Evolutionary conservation across 2,329 filamentous ascomycete species (phyloP), one percentile per base, ranked within the genome.

Genomic region (Didymella lethalis): DNA sequence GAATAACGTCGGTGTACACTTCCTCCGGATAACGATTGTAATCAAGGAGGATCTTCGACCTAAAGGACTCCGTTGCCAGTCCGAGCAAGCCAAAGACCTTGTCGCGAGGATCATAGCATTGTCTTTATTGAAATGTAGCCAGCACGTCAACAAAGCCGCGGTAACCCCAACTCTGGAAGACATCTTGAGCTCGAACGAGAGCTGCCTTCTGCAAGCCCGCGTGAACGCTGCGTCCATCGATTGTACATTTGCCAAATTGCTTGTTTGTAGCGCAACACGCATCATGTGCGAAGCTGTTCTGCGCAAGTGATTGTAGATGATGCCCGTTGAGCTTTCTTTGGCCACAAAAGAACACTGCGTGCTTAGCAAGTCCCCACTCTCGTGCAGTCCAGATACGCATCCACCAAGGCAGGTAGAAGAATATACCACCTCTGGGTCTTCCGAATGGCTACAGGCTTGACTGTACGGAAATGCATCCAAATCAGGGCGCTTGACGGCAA

Each of bases 401-500:
- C 46, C 46, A 55, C 53, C 46, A 55, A 10, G 45, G 53, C 6
- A 48, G 29, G 29, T 43, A 25, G 7, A 55, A 49, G 46, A 38
- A 7, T 18, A 8, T 18, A 7, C 14, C 12, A 7, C 7, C 18
- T 6, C 12, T 10, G n/a, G 14, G 34, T 8, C 3, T 18, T 38
- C 6, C 34, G 18, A 7, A 38, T 18, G 16, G 11, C 8, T 16
- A 7, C 6, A 38, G 34, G 16, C 7, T 18, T 18, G 6, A 18
- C 2, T 38, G n/a, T 18, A 16, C 34, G 14, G 18, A 18, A 3
- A 38, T 8, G 34, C 34, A 6, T 38, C n/a, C 10, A 2, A 4
- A 18, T 16, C 10, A 16, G 14, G 7, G 7, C 2, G n/a, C 7
- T 38, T 8, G 34, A 5, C n/a, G 18, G 34, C n/a, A 8, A 18